A percentile compares a stretch with the other conserved stretches of the same genome.
phyloP scores from a whole-genome alignment of 129 eudicot species.

The Arctium lappa region DNA sequence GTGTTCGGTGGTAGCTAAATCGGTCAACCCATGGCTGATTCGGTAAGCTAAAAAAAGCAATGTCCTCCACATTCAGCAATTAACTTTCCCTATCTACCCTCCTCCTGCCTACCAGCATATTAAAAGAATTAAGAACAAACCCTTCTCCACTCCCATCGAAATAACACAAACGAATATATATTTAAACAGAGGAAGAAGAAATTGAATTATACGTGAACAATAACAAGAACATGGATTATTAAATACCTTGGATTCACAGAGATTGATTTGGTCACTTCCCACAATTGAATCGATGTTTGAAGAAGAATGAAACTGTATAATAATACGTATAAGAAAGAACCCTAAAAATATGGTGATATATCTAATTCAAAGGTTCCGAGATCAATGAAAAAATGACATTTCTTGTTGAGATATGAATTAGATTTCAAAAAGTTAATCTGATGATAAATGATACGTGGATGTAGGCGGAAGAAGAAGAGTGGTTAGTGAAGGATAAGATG shows the following conservation, averaged over 20 bases:
- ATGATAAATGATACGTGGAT: neutral
- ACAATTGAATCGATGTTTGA: conserved; percentile 31
- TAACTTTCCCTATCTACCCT: too few relatives aligned
- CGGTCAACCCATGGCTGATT: too few relatives aligned
- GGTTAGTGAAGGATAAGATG: conserved; percentile 34
- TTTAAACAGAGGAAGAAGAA: neutral
- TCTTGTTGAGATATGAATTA: neutral
- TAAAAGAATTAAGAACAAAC: too few relatives aligned
- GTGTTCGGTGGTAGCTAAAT: too few relatives aligned
- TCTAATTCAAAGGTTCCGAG: neutral
- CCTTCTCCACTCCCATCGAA: neutral
- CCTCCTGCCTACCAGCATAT: too few relatives aligned
- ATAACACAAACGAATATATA: neutral
- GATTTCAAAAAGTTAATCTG: neutral
- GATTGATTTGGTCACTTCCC: conserved; percentile 44
- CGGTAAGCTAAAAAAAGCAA: too few relatives aligned
- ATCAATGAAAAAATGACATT: conserved; percentile 25
- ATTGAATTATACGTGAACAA: neutral
- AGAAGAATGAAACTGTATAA: neutral
- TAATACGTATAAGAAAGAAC: neutral
- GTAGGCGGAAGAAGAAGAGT: conserved; percentile 27
- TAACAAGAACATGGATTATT: neutral
- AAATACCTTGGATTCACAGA: conserved; percentile 52
- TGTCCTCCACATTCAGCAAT: too few relatives aligned
- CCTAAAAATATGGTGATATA: neutral